Percentiles rank a stretch among this genome's conserved stretches.
Evolutionary conservation across 1,284 basidiomycete genomes (phyloP).

Genomic region (Papiliotrema flavescens): DNA sequence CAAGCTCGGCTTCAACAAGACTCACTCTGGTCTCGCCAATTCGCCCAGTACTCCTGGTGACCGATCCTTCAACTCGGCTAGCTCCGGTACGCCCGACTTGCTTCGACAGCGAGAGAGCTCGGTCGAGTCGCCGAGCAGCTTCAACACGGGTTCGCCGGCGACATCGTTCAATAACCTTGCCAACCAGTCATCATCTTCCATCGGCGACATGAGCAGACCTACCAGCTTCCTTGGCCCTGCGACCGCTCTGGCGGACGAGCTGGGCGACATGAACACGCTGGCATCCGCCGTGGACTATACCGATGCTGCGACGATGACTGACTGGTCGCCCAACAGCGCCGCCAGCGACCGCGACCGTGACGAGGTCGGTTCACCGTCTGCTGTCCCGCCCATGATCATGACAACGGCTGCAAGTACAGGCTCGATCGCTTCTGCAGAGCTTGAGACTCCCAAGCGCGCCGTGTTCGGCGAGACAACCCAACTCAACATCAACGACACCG

Average conservation of each 20-base stretch:
- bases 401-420: slow-evolving; percentile 8
- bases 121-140: slow-evolving; percentile 17
- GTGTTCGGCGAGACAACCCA: slow-evolving; percentile 13
- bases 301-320: slow-evolving; percentile 37
- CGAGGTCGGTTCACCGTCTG: slow-evolving; percentile 4
- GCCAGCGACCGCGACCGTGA: background rate
- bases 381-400: slow-evolving; percentile 2
- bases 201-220: slow-evolving; percentile 6
- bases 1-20: slow-evolving; percentile 40
- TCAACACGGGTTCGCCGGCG: slow-evolving; percentile 12
- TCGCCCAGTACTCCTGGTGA: slow-evolving; percentile 24
- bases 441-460: slow-evolving; percentile 19
- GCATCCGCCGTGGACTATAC: slow-evolving; percentile 16
- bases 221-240: slow-evolving; percentile 19
- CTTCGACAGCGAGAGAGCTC: slow-evolving; percentile 26
- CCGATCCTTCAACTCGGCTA: slow-evolving; percentile 37
- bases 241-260: slow-evolving; percentile 37
- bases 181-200: slow-evolving; percentile 1
- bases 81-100: slow-evolving; percentile 43
- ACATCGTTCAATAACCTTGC: slow-evolving; percentile 5
- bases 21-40: slow-evolving; percentile 19
- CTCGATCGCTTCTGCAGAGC: slow-evolving; percentile 13
- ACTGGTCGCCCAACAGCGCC: slow-evolving; percentile 26
- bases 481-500: slow-evolving; percentile 5
- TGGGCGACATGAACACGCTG: slow-evolving; percentile 24